These are phyloP conservation scores for Mycena olivaceomarginata DNA, from an alignment of 768 basidiomycete species.

Conservation along the genomic window DNA sequence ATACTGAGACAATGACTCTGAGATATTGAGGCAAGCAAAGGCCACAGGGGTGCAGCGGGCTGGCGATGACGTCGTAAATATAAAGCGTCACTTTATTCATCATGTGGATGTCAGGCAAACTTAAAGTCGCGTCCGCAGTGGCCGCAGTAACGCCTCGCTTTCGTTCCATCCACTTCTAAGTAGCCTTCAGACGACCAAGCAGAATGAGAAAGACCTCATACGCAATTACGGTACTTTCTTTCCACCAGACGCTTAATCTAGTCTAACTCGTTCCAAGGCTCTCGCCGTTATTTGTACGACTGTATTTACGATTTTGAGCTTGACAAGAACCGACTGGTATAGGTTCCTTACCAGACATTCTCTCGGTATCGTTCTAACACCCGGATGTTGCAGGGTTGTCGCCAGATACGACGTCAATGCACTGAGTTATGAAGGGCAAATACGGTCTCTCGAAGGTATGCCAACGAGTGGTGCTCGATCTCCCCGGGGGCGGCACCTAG, in stretches of 20 bases:
- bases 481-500: slow-evolving; percentile 70
- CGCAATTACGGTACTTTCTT: slow-evolving; percentile 61
- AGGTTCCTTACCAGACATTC: slow-evolving; percentile 33
- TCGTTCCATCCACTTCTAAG: background rate
- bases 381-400: slow-evolving; percentile 60
- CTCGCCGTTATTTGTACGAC: slow-evolving; percentile 70
- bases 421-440: slow-evolving; percentile 64
- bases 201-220: slow-evolving; percentile 75
- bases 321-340: slow-evolving; percentile 80
- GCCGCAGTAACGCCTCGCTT: slow-evolving; percentile 9
- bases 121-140: background rate
- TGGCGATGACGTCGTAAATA: background rate
- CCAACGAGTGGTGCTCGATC: slow-evolving; percentile 66
- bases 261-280: slow-evolving; percentile 39
- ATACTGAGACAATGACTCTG: slow-evolving; percentile 36
- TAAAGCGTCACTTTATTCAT: slow-evolving; percentile 1
- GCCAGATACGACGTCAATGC: slow-evolving; percentile 66
- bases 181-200: background rate
- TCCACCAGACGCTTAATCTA: background rate
- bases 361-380: background rate
- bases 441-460: slow-evolving; percentile 80
- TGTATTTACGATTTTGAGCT: slow-evolving; percentile 71
- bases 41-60: too few relatives aligned
- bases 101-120: background rate
- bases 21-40: background rate